Conservation (phyloP, 2,329 filamentous ascomycete species). For the Pseudogymnoascus sp. region DNA sequence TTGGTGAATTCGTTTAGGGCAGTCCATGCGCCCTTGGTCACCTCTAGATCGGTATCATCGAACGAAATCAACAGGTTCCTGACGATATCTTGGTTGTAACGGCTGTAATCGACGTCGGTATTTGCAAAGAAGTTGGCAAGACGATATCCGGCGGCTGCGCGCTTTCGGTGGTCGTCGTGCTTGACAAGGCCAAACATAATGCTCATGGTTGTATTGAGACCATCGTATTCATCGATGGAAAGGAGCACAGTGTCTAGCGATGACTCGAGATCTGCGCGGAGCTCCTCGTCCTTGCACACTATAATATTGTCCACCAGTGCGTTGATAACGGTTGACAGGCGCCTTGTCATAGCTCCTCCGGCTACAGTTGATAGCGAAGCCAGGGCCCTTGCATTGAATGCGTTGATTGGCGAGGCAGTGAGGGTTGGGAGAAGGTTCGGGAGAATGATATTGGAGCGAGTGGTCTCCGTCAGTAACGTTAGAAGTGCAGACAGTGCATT, state of each 20-base stretch:
- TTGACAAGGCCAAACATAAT: slow-evolving; percentile 82
- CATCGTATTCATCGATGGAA: slow-evolving; percentile 92
- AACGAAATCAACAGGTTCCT: slow-evolving; percentile 85
- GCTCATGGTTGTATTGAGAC: slow-evolving; percentile 91
- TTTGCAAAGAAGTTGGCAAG: slow-evolving; percentile 78
- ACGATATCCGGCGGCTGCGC: slow-evolving; percentile 69
- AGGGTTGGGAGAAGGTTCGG: slow-evolving; percentile 93
- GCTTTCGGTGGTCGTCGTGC: slow-evolving; percentile 81
- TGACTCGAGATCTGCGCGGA: slow-evolving; percentile 62
- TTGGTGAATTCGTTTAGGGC: slow-evolving; percentile 83
- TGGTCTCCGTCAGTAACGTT: slow-evolving; percentile 87
- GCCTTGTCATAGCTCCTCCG: slow-evolving; percentile 79
- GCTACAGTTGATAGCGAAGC: slow-evolving; percentile 91
- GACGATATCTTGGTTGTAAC: slow-evolving; percentile 94
- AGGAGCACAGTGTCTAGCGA: slow-evolving; percentile 85
- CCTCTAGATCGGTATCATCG: slow-evolving; percentile 71
- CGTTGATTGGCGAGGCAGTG: slow-evolving; percentile 78
- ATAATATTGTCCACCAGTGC: slow-evolving; percentile 91
- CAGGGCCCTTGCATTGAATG: slow-evolving; percentile 89
- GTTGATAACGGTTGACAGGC: slow-evolving; percentile 83
- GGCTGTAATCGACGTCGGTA: slow-evolving; percentile 78
- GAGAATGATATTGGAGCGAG: slow-evolving; percentile 89
- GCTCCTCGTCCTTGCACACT: slow-evolving; percentile 55
- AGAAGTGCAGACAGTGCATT: slow-evolving; percentile 88
- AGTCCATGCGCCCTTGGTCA: slow-evolving; percentile 83